Base-by-base conservation (phyloP, 345 rosid species). In the Trapa bicornis region DNA sequence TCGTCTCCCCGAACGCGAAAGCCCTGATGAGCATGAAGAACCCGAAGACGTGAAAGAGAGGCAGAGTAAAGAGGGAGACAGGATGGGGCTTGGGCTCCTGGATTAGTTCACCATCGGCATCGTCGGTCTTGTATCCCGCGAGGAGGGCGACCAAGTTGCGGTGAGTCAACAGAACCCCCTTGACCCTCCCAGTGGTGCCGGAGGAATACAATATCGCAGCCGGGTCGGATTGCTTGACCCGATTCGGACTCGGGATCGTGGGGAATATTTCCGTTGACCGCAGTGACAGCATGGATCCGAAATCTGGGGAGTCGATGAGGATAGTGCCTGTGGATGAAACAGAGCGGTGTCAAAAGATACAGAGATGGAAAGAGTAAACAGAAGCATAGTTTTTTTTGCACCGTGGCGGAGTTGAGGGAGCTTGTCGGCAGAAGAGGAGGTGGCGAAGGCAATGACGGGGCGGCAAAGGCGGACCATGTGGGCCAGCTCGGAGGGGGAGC, bases 181-280 rank as follows among this genome's bases (percentile, higher is more conserved):
- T 90, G 70, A 82, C 86, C 32, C 72, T 70, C 5, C 97, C 98
- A 0, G 88, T 93, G 1, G 97, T 90, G 60, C 96, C 98, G 0
- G 98, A 93, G 0, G 96, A 93, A 74, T 73, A 88, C 0, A 93
- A 83, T 37, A 90, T 80, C 32, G 87, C 88, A 0, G 96, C 97
- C 64, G 83, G 13, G 64, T 86, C 94, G 17, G 84, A 71, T 73
- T 88, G 98, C n/a, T 71, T 66, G 62, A 83, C 82, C 15, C 42
- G 69, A 65, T 64, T 73, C 11, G 56, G 71, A 3, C 11, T 33
- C 13, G 35, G 70, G n/a, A 41, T 8, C 11, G 13, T 32, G 43
- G 54, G 47, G 3, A 64, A 37, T 68, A 57, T 3, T 37, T 71
- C 58, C 17, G 68, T n/a, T 22, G 41, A 22, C 9, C 0, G 33